Evolutionary conservation across 2,329 filamentous ascomycete genomes (phyloP).

Genomic region (Xylariales sp.): DNA sequence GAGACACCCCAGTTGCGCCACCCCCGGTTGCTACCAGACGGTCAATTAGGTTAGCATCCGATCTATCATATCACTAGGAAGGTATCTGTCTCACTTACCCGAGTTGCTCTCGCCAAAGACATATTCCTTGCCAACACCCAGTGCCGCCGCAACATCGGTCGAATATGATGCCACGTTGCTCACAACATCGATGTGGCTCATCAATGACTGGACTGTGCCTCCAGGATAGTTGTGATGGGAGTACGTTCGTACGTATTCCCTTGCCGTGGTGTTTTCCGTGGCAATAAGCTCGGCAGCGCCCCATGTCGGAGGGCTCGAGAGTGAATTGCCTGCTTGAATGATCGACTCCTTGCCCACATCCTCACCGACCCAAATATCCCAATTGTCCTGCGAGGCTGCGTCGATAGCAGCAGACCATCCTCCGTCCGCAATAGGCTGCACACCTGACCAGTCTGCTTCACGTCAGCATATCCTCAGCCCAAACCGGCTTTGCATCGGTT

Average conservation of each 20-base stretch:
- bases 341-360: slow-evolving; percentile 27
- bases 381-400: slow-evolving; percentile 33
- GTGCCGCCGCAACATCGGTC: slow-evolving; percentile 33
- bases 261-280: slow-evolving; percentile 28
- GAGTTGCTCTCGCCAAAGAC: slow-evolving; percentile 48
- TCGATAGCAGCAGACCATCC: slow-evolving; percentile 31
- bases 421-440: slow-evolving; percentile 32
- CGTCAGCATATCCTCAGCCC: slow-evolving; percentile 4
- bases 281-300: slow-evolving; percentile 33
- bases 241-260: slow-evolving; percentile 35
- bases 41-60: no score
- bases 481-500: not conserved
- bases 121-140: slow-evolving; percentile 34
- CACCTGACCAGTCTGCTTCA: slow-evolving; percentile 26
- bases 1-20: slow-evolving; percentile 32
- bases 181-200: slow-evolving; percentile 38
- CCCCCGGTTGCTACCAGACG: slow-evolving; percentile 28
- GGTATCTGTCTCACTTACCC: slow-evolving; percentile 24
- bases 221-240: slow-evolving; percentile 46
- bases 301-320: slow-evolving; percentile 30
- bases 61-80: slow-evolving; percentile 20
- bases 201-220: slow-evolving; percentile 33
- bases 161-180: slow-evolving; percentile 34
- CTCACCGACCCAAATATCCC: slow-evolving; percentile 29
- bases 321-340: slow-evolving; percentile 37